phyloP scores from a whole-genome alignment of 306 rosid genomes.

The Carpinus fangiana region DNA sequence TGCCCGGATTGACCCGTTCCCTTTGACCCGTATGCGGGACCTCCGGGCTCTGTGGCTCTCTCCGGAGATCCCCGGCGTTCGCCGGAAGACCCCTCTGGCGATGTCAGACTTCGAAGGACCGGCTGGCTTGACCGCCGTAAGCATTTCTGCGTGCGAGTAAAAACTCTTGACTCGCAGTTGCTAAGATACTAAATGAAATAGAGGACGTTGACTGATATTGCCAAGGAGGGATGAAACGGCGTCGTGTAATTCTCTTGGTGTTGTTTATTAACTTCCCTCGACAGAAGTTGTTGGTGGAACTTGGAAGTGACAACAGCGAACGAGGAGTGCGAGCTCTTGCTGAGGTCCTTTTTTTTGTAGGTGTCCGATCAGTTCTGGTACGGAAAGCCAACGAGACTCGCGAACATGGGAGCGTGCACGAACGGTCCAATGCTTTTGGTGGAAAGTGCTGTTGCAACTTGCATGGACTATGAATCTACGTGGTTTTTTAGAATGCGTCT shows the following conservation, averaged over 20 bases:
- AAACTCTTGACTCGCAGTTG: background rate
- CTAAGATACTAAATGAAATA: background rate
- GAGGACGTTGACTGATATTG: background rate
- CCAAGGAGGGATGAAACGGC: background rate
- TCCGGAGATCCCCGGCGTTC: constrained; percentile 6
- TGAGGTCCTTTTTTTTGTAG: background rate
- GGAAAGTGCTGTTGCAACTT: background rate
- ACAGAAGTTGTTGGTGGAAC: background rate
- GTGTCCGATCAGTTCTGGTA: background rate
- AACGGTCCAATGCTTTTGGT: background rate
- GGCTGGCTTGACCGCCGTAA: constrained; percentile 39
- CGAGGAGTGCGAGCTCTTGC: background rate
- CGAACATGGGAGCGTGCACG: background rate
- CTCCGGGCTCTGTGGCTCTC: constrained; percentile 1
- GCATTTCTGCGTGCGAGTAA: constrained; percentile 30
- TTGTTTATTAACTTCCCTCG: background rate
- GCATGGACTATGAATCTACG: background rate
- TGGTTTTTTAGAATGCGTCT: background rate
- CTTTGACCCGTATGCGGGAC: constrained; percentile 3
- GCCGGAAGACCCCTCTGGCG: constrained; percentile 24
- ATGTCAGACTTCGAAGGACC: constrained; percentile 26
- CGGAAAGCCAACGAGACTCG: background rate
- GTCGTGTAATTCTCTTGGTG: background rate
- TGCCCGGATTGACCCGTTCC: constrained; percentile 39
- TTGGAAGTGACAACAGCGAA: background rate